Evolutionary conservation across 2,329 filamentous ascomycete genomes (phyloP), one percentile per base, ranked within the genome.

Genomic region (Emmonsia crescens): DNA sequence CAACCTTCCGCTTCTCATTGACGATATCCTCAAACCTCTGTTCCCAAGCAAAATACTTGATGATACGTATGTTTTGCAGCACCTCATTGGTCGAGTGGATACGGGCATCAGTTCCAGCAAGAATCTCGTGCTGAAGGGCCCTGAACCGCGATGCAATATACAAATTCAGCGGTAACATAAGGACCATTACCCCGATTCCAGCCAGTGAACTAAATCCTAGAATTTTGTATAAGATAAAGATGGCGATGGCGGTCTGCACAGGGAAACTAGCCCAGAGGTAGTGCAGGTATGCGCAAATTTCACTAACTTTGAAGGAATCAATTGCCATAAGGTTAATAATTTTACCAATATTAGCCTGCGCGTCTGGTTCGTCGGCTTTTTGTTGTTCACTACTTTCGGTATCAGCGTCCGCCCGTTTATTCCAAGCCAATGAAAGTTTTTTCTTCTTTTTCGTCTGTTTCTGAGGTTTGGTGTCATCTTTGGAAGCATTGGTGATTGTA

Each of bases 261-360:
- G 94, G 94, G 1, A 93, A 92, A 64, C 89, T 87, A 0, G 92
- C 93, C 80, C 93, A 89, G n/a, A 99, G 80, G 75, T 96, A 99
- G 75, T 99, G 94, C 38, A 99, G 79, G 73, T 99, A 99, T 0
- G 93, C 89, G 44, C 91, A 94, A 63, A 96, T 87, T 72, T 99
- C 94, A 64, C 90, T 89, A 61, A 99, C 91, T 77, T 99, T 99
- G 84, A 97, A 97, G 56, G 93, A 96, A 78, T 99, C 95, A 48
- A 99, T 95, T 12, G 94, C 95, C 94, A 99, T 99, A 66, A 99
- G 80, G 74, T 97, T 99, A 79, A 99, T 99, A 70, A 99, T 96
- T n/a, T 94, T 96, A 65, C 95, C 94, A 58, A 95, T 82, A 64
- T 94, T 96, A 46, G 91, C 93, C 76, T 96, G 91, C 62, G 88